Base-by-base conservation (phyloP, 805 yeast species). In the Candida endomychidarum region DNA sequence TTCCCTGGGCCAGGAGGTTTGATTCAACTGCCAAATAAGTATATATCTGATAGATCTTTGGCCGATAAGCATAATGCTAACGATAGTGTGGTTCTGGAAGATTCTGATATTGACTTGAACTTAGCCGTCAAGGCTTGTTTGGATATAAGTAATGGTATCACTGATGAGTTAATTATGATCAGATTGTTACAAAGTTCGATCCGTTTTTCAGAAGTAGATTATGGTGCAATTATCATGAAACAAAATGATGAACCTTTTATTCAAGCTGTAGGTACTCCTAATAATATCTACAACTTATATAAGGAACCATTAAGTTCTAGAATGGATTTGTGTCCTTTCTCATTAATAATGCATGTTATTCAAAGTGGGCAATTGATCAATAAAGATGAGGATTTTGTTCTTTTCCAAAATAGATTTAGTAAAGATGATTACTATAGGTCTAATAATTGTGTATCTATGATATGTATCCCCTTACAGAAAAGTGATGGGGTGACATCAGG, bases 81-180 rank as follows among this genome's bases (percentile, higher is more conserved):
- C 8, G 15, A 22, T 2, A 21, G 20, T 9, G 10, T 7, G 7
- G 9, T 10, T 15, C 10, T 16, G 23, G 29, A 22, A 6, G 29
- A 27, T 24, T 11, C 15, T 26, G 33, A 26, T 27, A 16, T 27
- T 41, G 48, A 57, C 33, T 45, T 62, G 32, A 61, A 61, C 31
- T 50, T 50, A n/a, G 74, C 75, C 0, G 56, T 75, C 38, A 61
- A 61, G 37, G 67, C 76, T 2, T 73, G 78, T 46, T 56, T 74
- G n/a, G 65, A 67, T 10, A 72, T 75, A n/a, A 67, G 77, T 2
- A 78, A 73, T 46, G 64, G 74, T 5, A 62, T 67, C 10, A 63
- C 65, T 35, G 54, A 59, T 30, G 60, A 58, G 3, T 50, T 65
- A 1, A 72, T 74, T 34, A 51, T 67, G 3, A 48, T 56, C 15